Percentiles rank a stretch among this genome's conserved stretches.
Conservation (phyloP, 106 monocot species). For the Posidonia australis region DNA sequence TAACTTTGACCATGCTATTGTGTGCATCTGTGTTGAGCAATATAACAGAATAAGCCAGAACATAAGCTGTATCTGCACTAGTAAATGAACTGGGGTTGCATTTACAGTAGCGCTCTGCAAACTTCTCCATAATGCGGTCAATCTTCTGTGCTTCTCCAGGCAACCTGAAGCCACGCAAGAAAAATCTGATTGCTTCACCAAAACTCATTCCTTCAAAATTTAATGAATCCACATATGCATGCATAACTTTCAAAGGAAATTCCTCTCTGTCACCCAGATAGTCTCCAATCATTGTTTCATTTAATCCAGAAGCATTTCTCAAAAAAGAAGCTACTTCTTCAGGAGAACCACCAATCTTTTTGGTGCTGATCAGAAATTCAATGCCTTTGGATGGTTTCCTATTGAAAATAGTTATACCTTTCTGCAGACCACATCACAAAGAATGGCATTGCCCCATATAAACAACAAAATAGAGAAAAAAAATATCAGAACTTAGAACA, state of each 20-base stretch:
- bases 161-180: constrained; percentile 80
- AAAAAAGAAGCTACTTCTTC: constrained; percentile 86
- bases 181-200: constrained; percentile 91
- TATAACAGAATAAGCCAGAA: constrained; percentile 99
- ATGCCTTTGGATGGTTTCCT: constrained; percentile 94
- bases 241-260: constrained; percentile 96
- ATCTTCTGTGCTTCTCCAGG: constrained; percentile 99
- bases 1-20: constrained; percentile 95
- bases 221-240: constrained; percentile 92
- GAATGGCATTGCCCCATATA: background rate
- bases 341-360: constrained; percentile 73
- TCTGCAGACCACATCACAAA: constrained; percentile 48
- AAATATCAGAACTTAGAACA: background rate
- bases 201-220: constrained; percentile 89
- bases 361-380: constrained; percentile 75
- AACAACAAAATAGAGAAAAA: background rate
- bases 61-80: constrained; percentile 99
- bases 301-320: constrained; percentile 62
- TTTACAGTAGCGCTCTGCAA: constrained; percentile 96
- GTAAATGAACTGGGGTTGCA: constrained; percentile 86
- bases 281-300: constrained; percentile 84
- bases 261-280: constrained; percentile 93
- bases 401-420: constrained; percentile 93
- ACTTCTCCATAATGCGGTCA: constrained; percentile 99
- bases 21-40: constrained; percentile 99